phyloP scores from a whole-genome alignment of 1,284 basidiomycete genomes.

The Inonotus hispidus region DNA sequence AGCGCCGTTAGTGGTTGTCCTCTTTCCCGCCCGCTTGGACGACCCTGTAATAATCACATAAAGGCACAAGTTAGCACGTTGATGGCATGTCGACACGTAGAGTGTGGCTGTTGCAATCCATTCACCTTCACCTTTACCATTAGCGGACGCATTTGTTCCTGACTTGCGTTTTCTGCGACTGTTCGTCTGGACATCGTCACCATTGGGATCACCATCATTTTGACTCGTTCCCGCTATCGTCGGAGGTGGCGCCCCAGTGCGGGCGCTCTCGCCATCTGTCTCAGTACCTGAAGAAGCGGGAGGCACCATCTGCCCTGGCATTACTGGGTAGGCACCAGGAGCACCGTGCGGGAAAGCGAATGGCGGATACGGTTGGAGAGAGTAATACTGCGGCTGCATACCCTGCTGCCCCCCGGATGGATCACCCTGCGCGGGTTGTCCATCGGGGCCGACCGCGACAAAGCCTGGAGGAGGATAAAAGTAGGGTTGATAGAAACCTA shows the following conservation, averaged over 20 bases:
- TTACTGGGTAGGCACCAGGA: conserved; percentile 7
- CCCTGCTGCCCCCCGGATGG: conserved; percentile 11
- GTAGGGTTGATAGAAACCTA: conserved; percentile 17
- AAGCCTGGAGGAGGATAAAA: conserved; percentile 18
- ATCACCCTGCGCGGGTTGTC: conserved; percentile 17
- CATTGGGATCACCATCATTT: neutral
- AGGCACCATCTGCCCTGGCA: conserved; percentile 11
- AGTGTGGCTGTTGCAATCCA: neutral
- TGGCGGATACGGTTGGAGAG: conserved; percentile 14
- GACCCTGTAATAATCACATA: neutral
- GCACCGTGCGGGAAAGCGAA: conserved; percentile 13
- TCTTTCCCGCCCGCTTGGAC: conserved; percentile 9
- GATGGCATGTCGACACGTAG: neutral
- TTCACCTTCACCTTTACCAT: conserved; percentile 6
- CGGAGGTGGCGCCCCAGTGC: conserved; percentile 1
- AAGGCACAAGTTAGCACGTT: neutral
- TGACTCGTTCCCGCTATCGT: conserved; percentile 1
- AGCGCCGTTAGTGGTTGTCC: neutral
- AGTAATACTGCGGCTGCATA: conserved; percentile 16
- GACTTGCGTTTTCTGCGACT: conserved; percentile 9
- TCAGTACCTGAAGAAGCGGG: conserved; percentile 3
- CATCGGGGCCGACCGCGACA: conserved; percentile 17
- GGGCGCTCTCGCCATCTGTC: neutral
- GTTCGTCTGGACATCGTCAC: neutral
- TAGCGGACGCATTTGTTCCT: neutral